Percentiles rank a stretch among this genome's conserved stretches.
Conservation (phyloP, 129 eudicot species). For the Logfia minima region DNA sequence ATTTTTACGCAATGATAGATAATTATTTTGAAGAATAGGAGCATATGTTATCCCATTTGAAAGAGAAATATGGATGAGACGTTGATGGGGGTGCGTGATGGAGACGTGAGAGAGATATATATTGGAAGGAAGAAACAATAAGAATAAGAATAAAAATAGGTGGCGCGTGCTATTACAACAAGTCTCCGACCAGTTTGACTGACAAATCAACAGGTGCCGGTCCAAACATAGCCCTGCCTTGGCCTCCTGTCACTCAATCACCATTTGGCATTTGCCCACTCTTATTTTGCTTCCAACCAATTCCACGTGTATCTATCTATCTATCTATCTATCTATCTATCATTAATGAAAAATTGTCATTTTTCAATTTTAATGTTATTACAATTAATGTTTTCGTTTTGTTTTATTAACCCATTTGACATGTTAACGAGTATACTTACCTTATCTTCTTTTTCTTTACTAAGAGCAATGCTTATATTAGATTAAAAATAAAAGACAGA, state of each 20-base stretch:
- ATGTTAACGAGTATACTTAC: too few relatives aligned
- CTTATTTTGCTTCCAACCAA: neutral
- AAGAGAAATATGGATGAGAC: neutral
- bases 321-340: neutral
- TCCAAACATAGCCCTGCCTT: neutral
- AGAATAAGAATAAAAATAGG: constrained; percentile 33
- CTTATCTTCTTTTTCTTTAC: too few relatives aligned
- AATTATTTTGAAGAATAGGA: neutral
- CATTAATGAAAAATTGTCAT: too few relatives aligned
- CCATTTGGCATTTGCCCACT: neutral
- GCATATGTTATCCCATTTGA: neutral
- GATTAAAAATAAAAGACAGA: too few relatives aligned
- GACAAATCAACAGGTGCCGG: constrained; percentile 29
- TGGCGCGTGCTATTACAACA: constrained; percentile 29
- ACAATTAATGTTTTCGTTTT: too few relatives aligned
- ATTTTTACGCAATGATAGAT: neutral
- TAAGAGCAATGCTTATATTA: too few relatives aligned
- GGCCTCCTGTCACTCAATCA: neutral
- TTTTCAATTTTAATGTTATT: too few relatives aligned
- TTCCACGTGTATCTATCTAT: neutral
- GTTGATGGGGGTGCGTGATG: constrained; percentile 5
- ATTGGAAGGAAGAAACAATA: neutral
- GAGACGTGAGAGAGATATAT: constrained; percentile 27
- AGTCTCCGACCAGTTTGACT: constrained; percentile 34
- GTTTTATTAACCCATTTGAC: too few relatives aligned